Conservation (phyloP, 208 protist genomes). For the Trypanosoma lewisi region DNA sequence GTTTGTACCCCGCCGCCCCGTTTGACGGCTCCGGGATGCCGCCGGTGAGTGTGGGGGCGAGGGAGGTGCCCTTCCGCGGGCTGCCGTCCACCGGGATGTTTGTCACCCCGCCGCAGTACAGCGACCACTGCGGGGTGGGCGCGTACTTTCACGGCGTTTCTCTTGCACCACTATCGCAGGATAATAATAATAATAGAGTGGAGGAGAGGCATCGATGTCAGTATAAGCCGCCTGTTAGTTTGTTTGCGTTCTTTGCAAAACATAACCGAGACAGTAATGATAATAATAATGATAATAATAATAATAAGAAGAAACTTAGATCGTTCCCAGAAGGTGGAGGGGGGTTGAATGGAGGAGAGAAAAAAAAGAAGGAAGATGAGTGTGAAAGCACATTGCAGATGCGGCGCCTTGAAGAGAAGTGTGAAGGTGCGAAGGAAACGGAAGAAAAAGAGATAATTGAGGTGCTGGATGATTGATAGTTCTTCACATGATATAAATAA, state of each 20-base stretch:
- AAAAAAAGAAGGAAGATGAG: conserved; percentile 4
- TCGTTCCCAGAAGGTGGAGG: too few species aligned
- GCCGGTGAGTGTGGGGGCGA: conserved; percentile 34
- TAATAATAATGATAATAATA: too few species aligned
- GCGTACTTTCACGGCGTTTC: conserved; percentile 37
- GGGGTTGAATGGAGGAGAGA: too few species aligned
- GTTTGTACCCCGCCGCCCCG: conserved; percentile 61
- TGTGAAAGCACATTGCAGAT: background rate
- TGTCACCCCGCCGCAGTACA: conserved; percentile 87
- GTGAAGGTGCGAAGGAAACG: background rate
- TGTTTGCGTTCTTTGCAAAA: conserved; percentile 58
- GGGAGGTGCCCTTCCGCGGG: conserved; percentile 46
- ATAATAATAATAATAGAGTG: conserved; percentile 28
- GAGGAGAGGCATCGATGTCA: conserved; percentile 48
- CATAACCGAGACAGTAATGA: background rate
- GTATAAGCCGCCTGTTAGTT: conserved; percentile 56
- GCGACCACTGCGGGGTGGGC: conserved; percentile 87
- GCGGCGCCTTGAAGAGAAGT: background rate
- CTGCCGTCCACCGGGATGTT: conserved; percentile 80
- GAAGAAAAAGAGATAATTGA: background rate
- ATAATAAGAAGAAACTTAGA: too few species aligned
- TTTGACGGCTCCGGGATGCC: conserved; percentile 75
- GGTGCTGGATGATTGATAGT: background rate
- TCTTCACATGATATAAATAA: background rate
- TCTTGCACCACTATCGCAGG: conserved; percentile 24